phyloP scores from a whole-genome alignment of 768 basidiomycete species.

The Melanogaster broomeanus region DNA sequence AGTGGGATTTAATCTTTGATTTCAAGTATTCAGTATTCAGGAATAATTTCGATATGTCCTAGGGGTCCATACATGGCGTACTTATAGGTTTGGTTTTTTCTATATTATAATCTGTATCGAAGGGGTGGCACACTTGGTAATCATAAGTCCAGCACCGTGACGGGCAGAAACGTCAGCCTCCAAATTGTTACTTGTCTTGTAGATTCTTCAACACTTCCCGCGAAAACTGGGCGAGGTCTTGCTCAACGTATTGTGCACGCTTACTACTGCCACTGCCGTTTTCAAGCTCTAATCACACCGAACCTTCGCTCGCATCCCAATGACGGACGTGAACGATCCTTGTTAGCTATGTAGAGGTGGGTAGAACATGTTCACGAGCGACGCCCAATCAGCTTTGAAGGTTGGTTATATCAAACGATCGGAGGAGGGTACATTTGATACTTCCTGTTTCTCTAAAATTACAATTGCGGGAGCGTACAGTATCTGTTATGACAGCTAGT shows the following conservation, averaged over 20 bases:
- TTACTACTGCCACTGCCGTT: not conserved
- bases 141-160: constrained; percentile 20
- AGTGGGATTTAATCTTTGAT: constrained; percentile 7
- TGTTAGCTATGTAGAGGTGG: no score
- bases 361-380: no score
- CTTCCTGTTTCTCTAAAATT: no score
- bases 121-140: constrained; percentile 36
- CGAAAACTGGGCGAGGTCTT: constrained; percentile 25
- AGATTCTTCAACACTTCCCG: constrained; percentile 32
- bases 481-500: no score
- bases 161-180: not conserved
- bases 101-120: constrained; percentile 23
- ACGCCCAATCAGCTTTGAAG: no score
- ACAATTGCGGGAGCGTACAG: no score
- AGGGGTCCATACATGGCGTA: constrained; percentile 33
- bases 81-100: constrained; percentile 28
- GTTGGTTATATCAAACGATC: no score
- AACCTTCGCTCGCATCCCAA: no score
- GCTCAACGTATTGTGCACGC: constrained; percentile 21
- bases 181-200: not conserved
- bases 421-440: no score
- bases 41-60: not conserved
- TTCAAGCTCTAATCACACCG: constrained; percentile 24
- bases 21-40: not conserved
- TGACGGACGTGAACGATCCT: no score